Evolutionary conservation across 257 asterid genomes (phyloP), one percentile per base, ranked within the genome.

Genomic region (Nicotiana undulata): DNA sequence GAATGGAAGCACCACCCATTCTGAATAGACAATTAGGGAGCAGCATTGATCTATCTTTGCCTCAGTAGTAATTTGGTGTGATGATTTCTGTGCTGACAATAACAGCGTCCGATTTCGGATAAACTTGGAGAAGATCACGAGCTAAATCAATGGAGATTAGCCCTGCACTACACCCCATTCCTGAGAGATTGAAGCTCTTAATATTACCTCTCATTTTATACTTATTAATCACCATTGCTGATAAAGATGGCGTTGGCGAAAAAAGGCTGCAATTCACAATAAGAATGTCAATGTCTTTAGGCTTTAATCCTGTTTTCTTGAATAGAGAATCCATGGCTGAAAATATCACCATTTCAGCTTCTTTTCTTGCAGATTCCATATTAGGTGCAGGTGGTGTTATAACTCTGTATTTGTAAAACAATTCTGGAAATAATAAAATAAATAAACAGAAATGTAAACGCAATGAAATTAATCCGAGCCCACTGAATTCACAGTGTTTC

Each of bases 131-230:
- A 77, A 85, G 77, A 60, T 80, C 86, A 10, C 83, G 86, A 58
- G 86, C 88, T 67, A 85, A 76, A 58, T 80, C 84, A 15, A 85
- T 74, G 26, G 88, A 76, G 17, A 85, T 85, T n/a, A 85, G 10
- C 9, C 88, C 88, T 3, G 86, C 88, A 67, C 82, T 81, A 34
- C 88, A 85, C 0, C 88, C 88, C 88, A 85, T 85, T 51, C 88
- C 88, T 3, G 88, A 75, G 8, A 82, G 81, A 40, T 82, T 82
- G 24, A 82, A 85, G 75, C 86, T 82, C 81, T 80, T 85, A 18
- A 85, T 81, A 10, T 82, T 82, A 28, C 83, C 46, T 60, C 88
- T 82, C 82, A 85, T 37, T 61, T 82, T 85, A 76, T 80, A 85
- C 29, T 85, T 83, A 34, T 85, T 85, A 10, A 85, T 26, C 8